Conservation (phyloP, 2,329 filamentous ascomycete species). For the Tolypocladium tropicale region DNA sequence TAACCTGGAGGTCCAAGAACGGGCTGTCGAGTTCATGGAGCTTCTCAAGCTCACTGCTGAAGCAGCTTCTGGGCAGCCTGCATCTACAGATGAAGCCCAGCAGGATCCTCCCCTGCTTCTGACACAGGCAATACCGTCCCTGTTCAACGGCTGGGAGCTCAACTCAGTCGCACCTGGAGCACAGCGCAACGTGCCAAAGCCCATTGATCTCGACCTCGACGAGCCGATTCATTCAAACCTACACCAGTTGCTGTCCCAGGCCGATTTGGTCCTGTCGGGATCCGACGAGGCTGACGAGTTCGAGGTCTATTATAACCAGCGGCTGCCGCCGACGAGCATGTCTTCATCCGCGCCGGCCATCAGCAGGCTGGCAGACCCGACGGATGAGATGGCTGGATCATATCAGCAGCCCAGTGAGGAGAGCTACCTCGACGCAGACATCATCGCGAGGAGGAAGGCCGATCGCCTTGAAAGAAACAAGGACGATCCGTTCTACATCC, state of each 20-base stretch:
- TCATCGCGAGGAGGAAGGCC: constrained; percentile 60
- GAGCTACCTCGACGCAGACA: constrained; percentile 60
- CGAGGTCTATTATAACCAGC: constrained; percentile 53
- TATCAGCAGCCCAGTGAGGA: constrained; percentile 55
- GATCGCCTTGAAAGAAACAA: constrained; percentile 74
- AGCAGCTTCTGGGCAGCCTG: constrained; percentile 58
- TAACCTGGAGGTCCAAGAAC: constrained; percentile 86
- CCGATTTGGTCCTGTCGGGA: constrained; percentile 37
- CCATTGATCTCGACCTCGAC: constrained; percentile 67
- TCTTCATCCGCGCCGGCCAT: constrained; percentile 44
- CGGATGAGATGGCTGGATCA: constrained; percentile 38
- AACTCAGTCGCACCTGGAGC: constrained; percentile 82
- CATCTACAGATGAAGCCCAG: constrained; percentile 38
- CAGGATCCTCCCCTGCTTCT: constrained; percentile 73
- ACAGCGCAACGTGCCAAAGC: constrained; percentile 76
- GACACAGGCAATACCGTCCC: constrained; percentile 78
- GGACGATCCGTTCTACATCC: constrained; percentile 95
- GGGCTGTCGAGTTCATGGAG: constrained; percentile 86
- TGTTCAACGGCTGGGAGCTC: constrained; percentile 79
- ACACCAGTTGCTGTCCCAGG: constrained; percentile 51
- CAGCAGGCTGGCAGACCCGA: constrained; percentile 38
- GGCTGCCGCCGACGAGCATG: constrained; percentile 38
- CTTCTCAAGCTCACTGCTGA: constrained; percentile 80
- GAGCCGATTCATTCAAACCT: constrained; percentile 72
- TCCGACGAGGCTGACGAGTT: constrained; percentile 55